phyloP scores from a whole-genome alignment of 2,329 filamentous ascomycete species.

The Cladorrhinum sp. region DNA sequence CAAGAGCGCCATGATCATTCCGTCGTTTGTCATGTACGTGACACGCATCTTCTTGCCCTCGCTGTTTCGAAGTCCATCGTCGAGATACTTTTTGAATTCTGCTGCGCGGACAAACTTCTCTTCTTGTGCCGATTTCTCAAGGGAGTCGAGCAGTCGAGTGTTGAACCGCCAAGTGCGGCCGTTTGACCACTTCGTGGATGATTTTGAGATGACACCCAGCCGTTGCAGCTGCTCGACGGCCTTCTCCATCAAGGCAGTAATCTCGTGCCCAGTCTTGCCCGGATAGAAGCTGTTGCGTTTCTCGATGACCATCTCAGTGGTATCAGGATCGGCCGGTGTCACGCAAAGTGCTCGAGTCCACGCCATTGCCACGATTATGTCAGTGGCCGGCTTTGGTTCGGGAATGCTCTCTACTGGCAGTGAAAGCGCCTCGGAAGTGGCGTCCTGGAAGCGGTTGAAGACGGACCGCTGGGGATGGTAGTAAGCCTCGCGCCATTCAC shows the following conservation, averaged over 20 bases:
- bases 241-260: conserved; percentile 45
- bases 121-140: conserved; percentile 55
- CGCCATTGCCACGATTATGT: conserved; percentile 49
- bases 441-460: conserved; percentile 55
- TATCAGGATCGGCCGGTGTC: conserved; percentile 50
- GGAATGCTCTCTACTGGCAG: conserved; percentile 28
- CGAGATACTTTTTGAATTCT: conserved; percentile 58
- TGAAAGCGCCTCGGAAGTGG: conserved; percentile 47
- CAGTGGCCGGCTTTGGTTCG: conserved; percentile 6
- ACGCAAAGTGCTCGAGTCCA: conserved; percentile 60
- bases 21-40: conserved; percentile 59
- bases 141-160: conserved; percentile 53
- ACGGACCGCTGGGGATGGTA: conserved; percentile 53
- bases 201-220: conserved; percentile 56
- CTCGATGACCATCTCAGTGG: conserved; percentile 45
- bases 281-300: conserved; percentile 50
- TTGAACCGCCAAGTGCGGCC: conserved; percentile 64
- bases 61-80: conserved; percentile 49
- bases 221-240: conserved; percentile 49
- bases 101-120: conserved; percentile 57
- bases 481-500: conserved; percentile 56
- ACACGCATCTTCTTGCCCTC: conserved; percentile 38
- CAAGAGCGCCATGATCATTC: conserved; percentile 63
- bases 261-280: conserved; percentile 33
- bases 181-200: conserved; percentile 55